These are phyloP conservation scores for Pharus latifolius DNA, from an alignment of 176 grass and related monocot genomes.

Conservation along the genomic window DNA sequence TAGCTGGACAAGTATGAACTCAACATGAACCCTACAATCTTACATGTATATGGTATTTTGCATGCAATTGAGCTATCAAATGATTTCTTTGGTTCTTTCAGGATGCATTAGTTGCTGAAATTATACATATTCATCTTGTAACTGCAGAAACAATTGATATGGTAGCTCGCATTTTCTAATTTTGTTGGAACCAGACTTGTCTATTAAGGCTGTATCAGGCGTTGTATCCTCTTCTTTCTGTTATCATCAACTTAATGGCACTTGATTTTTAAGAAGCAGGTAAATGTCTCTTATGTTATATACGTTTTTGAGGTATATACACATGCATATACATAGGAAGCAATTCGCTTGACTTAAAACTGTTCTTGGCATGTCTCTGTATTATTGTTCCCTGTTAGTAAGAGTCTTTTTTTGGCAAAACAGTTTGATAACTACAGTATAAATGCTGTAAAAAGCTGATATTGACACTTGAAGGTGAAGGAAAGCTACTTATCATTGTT, in stretches of 20 bases:
- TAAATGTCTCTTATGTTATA: neutral
- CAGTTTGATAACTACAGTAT: too few species aligned
- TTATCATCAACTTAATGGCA: neutral
- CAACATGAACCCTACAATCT: neutral
- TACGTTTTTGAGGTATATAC: neutral
- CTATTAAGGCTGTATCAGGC: neutral
- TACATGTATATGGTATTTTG: neutral
- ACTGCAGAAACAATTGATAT: neutral
- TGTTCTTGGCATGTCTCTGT: neutral
- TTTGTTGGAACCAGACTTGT: neutral
- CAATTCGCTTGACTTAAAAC: neutral
- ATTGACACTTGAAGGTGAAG: neutral
- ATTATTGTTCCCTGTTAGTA: too few species aligned
- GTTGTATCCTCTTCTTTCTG: neutral
- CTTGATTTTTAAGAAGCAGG: neutral
- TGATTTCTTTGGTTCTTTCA: too few species aligned
- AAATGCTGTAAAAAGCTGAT: neutral
- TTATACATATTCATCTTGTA: neutral
- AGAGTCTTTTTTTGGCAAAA: too few species aligned
- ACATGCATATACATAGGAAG: neutral
- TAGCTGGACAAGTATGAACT: neutral
- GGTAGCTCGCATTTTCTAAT: neutral
- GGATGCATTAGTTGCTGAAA: neutral
- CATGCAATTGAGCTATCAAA: neutral
- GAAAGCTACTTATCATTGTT: neutral